Conservation (phyloP, 2,329 filamentous ascomycete species). For the Phoma sp. region DNA sequence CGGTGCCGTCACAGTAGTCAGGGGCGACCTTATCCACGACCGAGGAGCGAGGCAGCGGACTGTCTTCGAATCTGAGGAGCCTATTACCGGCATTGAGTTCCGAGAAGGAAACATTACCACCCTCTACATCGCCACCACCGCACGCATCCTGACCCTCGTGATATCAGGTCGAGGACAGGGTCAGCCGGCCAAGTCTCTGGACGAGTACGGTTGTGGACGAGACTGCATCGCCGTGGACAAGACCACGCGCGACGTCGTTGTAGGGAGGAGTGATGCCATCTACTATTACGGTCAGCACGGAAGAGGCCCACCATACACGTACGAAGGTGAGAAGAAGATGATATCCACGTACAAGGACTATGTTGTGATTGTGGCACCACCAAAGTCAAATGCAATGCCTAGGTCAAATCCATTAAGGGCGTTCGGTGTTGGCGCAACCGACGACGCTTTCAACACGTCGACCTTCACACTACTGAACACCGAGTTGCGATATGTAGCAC, state of each 20-base stretch:
- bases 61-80: conserved; percentile 96
- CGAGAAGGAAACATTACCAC: conserved; percentile 71
- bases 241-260: conserved; percentile 81
- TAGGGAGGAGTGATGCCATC: conserved; percentile 94
- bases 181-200: conserved; percentile 84
- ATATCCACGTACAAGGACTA: conserved; percentile 85
- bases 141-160: conserved; percentile 82
- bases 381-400: conserved; percentile 61
- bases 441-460: conserved; percentile 84
- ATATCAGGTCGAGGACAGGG: conserved; percentile 90
- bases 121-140: conserved; percentile 91
- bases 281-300: conserved; percentile 91
- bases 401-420: conserved; percentile 71
- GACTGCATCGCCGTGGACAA: conserved; percentile 92
- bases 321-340: conserved; percentile 87
- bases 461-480: conserved; percentile 93
- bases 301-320: conserved; percentile 85
- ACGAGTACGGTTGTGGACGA: conserved; percentile 89
- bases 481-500: conserved; percentile 86
- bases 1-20: conserved; percentile 89
- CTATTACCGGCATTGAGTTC: conserved; percentile 89
- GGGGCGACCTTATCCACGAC: conserved; percentile 94
- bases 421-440: conserved; percentile 75
- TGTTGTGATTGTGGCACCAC: conserved; percentile 84
- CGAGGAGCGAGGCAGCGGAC: conserved; percentile 92